A percentile compares a stretch with the other conserved stretches of the same genome.
Evolutionary conservation across 2,329 filamentous ascomycete species (phyloP).

Genomic region (Ascochyta fabae): DNA sequence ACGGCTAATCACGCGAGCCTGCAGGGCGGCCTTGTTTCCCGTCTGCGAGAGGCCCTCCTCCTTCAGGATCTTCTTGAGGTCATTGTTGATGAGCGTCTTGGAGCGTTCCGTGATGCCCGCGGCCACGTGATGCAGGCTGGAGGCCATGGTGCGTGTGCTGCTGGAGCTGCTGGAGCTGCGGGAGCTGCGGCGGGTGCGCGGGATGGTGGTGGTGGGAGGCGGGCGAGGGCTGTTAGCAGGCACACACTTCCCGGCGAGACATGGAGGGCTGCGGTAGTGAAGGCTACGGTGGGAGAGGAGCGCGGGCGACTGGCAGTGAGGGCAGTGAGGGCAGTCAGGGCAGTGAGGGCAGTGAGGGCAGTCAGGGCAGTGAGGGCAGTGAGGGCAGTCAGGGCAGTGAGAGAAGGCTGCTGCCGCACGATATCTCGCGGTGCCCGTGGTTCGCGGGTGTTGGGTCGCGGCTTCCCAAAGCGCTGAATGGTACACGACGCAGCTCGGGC

Average conservation of each 20-base stretch:
- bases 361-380: not conserved
- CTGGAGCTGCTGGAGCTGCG: not conserved
- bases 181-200: not conserved
- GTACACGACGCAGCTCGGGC: not conserved
- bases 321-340: slow-evolving; percentile 5
- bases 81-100: slow-evolving; percentile 65
- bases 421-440: slow-evolving; percentile 16
- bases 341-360: slow-evolving; percentile 9
- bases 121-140: slow-evolving; percentile 51
- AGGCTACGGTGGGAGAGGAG: not conserved
- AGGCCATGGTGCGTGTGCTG: slow-evolving; percentile 35
- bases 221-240: slow-evolving; percentile 22
- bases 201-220: slow-evolving; percentile 7
- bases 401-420: slow-evolving; percentile 19
- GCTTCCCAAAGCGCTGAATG: slow-evolving; percentile 19
- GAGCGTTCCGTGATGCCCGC: slow-evolving; percentile 52
- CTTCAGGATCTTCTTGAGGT: slow-evolving; percentile 78
- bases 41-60: slow-evolving; percentile 72
- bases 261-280: slow-evolving; percentile 10
- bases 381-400: not conserved
- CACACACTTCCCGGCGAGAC: slow-evolving; percentile 5
- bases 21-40: slow-evolving; percentile 84
- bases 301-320: slow-evolving; percentile 10
- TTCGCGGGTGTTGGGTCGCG: slow-evolving; percentile 24
- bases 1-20: slow-evolving; percentile 80